Base-by-base conservation (phyloP, 2,329 filamentous ascomycete genomes). In the Pseudocercospora cruenta region DNA sequence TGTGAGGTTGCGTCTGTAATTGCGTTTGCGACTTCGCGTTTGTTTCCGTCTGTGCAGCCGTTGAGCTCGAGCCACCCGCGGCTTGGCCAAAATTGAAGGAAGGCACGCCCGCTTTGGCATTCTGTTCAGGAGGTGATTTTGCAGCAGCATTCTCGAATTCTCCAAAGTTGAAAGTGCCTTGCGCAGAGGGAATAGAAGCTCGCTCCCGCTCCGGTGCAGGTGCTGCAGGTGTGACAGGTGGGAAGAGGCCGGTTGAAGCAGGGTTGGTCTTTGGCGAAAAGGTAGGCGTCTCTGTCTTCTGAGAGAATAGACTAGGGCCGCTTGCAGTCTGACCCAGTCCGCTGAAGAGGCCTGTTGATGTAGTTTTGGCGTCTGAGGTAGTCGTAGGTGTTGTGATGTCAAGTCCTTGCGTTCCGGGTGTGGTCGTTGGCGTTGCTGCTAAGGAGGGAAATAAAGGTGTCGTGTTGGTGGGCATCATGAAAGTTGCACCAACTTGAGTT, bases 21-120 rank as follows among this genome's bases (percentile, higher is more conserved):
- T 67, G 64, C 39, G 65, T 33, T 39, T 61, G 47, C 36, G 63
- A 54, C 65, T 65, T 67, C 53, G 61, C 43, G 60, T 72, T 69
- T 58, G 64, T 69, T 66, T 72, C 69, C 59, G 68, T n/a, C 63
- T 67, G 65, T 63, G 60, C 62, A 49, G 58, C 58, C 31, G 57
- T 39, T 63, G 66, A 60, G 51, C 47, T 45, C 51, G 58, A 39
- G 36, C 39, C 63, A 55, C 64, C 57, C 31, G 65, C 39, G 16
- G 60, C 60, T 49, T 51, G 61, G 19, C 59, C 58, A 49, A 63
- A 58, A 24, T 6, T 21, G 28, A 59, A 49, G 49, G 49, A 36
- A 54, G 19, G 47, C 36, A 26, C 55, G 31, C n/a, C 55, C 36
- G 55, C 10, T 24, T 58, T 58, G 31, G 19, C n/a, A 36, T 9